Base-by-base conservation (phyloP, 108 stramenopile genomes). In the Nannochloropsis gaditana region DNA sequence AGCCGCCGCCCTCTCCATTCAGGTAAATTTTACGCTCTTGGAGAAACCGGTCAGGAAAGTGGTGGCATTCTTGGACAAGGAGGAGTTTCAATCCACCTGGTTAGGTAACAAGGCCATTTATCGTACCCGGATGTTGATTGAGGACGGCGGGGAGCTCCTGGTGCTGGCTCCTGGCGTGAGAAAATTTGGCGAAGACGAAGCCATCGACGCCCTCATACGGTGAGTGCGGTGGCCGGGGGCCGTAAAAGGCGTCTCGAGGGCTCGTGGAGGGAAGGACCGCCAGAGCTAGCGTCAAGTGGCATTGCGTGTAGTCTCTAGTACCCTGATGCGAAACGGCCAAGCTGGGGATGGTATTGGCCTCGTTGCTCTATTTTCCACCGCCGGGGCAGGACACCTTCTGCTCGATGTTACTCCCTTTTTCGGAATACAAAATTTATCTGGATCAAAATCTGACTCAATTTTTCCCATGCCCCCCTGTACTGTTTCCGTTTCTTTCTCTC, bases 21-120 rank as follows among this genome's bases (percentile, higher is more conserved):
- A 93, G 80, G 94, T 95, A 42, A 96, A 97, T 89, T 97, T 97
- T 86, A 93, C 94, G 82, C 84, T 96, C 85, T 80, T 96, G 80
- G 93, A 95, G 0, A 92, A 87, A 21, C 85, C 95, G 11, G 93
- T 94, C 9, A 88, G 85, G 59, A 95, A 94, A 85, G 92, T 96
- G 43, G 95, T 97, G 1, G 95, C 94, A 9, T 94, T 94, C 86
- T 85, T 97, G 73, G 96, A 97, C 84, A 89, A 89, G 45, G 90
- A 94, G 31, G 95, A 96, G 86, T 97, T 96, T 90, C 95, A 95
- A 85, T 95, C 96, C 10, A 97, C 96, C 11, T 97, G 97, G 97
- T 80, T 97, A 81, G 97, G 96, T 9, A 96, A 96, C 92, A 97
- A 97, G 87, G 90, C 95, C 19, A 95, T 97, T 80, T 97, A 97